Base-by-base conservation (phyloP, 192 early-diverging fungal genomes). In the Geranomyces michiganensis region DNA sequence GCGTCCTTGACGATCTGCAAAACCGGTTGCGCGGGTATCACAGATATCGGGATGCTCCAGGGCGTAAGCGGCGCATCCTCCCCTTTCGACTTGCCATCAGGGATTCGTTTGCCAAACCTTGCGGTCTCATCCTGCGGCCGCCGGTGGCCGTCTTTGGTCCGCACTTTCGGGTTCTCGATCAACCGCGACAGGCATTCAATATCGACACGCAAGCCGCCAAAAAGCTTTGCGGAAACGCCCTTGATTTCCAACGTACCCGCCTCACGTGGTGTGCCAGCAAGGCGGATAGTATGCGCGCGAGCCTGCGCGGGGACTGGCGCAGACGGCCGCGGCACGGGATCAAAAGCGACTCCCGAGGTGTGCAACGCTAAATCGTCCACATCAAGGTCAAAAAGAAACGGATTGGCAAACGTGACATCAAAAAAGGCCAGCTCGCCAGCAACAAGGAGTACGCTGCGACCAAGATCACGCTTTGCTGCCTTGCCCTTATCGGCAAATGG, bases 321-420 rank as follows among this genome's bases (percentile, higher is more conserved):
- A 0, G 89, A 84, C n/a, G 88, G 79, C 0, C 79, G 77, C 24
- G 86, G 71, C 21, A 76, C 77, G 9, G 91, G 75, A 56, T 82
- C 80, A 73, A 93, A 92, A 1, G 70, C 55, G 17, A 89, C 70
- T 1, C 87, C 89, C 5, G 84, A 76, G 0, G 90, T 90, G 46
- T 83, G 85, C 0, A 93, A 62, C 21, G 74, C 68, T 32, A 94
- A 82, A 61, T 79, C 84, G 60, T 91, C 86, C 21, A 93, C 72
- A 24, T 93, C 91, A 32, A 94, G 60, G 67, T 92, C 91, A 76
- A 94, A 91, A 17, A 85, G 82, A 77, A 91, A 93, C 12, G 91
- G 90, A 76, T 94, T 94, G 0, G 88, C 82, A 15, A 94, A 65
- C 0, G 80, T 83, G 5, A 93, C 78, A 32, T 91, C 89, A 70